A percentile compares a stretch with the other conserved stretches of the same genome.
Evolutionary conservation across 2,329 filamentous ascomycete species (phyloP).

Genomic region (Falciphora oryzae): DNA sequence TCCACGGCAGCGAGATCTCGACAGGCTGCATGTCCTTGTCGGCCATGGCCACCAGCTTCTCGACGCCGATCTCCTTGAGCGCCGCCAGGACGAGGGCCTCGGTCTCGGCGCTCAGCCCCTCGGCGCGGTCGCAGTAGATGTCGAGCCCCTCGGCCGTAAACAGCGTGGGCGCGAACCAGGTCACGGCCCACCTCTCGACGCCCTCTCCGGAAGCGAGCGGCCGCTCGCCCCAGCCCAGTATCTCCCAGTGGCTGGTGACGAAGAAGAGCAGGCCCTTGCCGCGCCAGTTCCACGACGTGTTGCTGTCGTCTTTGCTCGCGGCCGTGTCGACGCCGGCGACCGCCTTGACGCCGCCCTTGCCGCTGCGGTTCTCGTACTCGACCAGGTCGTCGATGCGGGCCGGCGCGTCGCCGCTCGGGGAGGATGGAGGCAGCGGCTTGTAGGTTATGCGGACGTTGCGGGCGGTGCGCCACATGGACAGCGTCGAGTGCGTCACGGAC

Average conservation of each 20-base stretch:
- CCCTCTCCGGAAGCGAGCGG: slow-evolving; percentile 28
- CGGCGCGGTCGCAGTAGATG: slow-evolving; percentile 61
- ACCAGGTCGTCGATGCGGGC: slow-evolving; percentile 65
- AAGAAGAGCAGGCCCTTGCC: slow-evolving; percentile 71
- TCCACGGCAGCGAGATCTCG: slow-evolving; percentile 47
- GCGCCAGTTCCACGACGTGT: slow-evolving; percentile 62
- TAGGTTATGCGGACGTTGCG: slow-evolving; percentile 80
- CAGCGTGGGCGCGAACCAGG: slow-evolving; percentile 75
- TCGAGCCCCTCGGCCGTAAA: slow-evolving; percentile 82
- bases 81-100: slow-evolving; percentile 11
- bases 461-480: slow-evolving; percentile 74
- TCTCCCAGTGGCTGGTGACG: slow-evolving; percentile 72
- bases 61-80: slow-evolving; percentile 30
- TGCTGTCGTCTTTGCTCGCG: slow-evolving; percentile 14
- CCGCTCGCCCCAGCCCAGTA: slow-evolving; percentile 66
- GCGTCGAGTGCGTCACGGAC: slow-evolving; percentile 69
- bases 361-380: slow-evolving; percentile 50
- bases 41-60: slow-evolving; percentile 50
- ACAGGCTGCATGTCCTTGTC: slow-evolving; percentile 44
- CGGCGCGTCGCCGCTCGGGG: slow-evolving; percentile 15
- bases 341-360: slow-evolving; percentile 45
- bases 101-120: slow-evolving; percentile 53
- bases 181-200: slow-evolving; percentile 66
- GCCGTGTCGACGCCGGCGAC: slow-evolving; percentile 61
- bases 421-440: slow-evolving; percentile 38